phyloP scores from a whole-genome alignment of 2,329 filamentous ascomycete genomes.

The Amphichorda felina region DNA sequence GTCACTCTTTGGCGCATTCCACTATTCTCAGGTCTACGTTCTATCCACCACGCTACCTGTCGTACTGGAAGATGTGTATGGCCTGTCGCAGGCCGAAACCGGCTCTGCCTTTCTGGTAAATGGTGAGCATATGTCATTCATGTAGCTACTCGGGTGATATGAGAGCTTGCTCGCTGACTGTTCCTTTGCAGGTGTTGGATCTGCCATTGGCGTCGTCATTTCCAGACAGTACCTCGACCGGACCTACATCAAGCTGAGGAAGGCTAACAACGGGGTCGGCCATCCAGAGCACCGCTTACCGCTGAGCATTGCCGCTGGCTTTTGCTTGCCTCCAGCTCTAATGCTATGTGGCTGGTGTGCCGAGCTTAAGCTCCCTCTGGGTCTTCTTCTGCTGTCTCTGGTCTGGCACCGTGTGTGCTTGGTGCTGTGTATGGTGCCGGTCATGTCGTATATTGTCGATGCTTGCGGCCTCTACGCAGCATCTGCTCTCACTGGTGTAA shows the following conservation, averaged over 20 bases:
- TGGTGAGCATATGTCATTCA: no score
- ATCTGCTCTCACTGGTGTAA: constrained; percentile 43
- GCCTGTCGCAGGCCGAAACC: constrained; percentile 34
- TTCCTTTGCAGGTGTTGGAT: no score
- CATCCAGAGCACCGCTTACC: constrained; percentile 44
- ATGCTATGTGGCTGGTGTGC: constrained; percentile 39
- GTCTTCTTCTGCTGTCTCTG: constrained; percentile 29
- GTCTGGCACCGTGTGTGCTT: constrained; percentile 32
- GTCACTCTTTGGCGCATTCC: constrained; percentile 32
- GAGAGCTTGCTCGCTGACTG: no score
- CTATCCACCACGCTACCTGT: constrained; percentile 39
- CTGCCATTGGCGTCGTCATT: constrained; percentile 30
- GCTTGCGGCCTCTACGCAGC: constrained; percentile 43
- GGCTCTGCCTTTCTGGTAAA: constrained; percentile 43
- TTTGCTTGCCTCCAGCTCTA: constrained; percentile 31
- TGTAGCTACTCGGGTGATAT: no score
- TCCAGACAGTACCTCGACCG: constrained; percentile 39
- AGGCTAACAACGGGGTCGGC: constrained; percentile 22
- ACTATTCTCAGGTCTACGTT: constrained; percentile 41
- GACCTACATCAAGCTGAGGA: constrained; percentile 33
- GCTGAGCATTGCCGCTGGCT: constrained; percentile 31
- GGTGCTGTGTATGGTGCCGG: constrained; percentile 32
- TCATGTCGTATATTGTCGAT: constrained; percentile 45
- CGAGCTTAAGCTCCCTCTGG: constrained; percentile 26
- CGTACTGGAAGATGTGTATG: constrained; percentile 34